Conservation (phyloP, 225 moss, liverwort and hornwort genomes). For the Sphagnum contortum region DNA sequence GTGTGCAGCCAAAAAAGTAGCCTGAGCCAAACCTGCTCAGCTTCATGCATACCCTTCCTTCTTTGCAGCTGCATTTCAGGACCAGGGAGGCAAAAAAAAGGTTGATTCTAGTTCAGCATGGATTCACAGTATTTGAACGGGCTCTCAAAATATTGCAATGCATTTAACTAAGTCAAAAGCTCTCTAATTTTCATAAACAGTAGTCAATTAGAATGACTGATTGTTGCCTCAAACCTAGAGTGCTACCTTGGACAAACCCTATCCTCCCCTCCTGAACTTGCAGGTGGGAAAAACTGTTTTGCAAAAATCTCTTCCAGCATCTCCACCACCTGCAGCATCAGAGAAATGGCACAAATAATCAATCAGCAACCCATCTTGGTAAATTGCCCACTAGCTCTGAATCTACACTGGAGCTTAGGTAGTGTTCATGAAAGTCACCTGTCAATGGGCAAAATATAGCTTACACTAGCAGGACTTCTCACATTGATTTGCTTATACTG, state of each 20-base stretch:
- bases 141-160: too few species aligned
- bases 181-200: too few species aligned
- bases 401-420: too few species aligned
- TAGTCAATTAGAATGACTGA: too few species aligned
- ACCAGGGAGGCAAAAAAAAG: constrained; percentile 5
- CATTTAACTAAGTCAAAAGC: too few species aligned
- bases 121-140: too few species aligned
- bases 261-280: constrained; percentile 21
- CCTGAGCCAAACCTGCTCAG: constrained; percentile 87
- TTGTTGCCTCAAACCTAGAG: too few species aligned
- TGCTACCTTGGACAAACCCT: constrained; percentile 68
- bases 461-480: too few species aligned
- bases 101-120: background rate
- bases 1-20: constrained; percentile 88
- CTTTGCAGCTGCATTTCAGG: constrained; percentile 55
- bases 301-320: constrained; percentile 71
- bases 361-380: background rate
- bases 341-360: background rate
- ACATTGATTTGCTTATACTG: too few species aligned
- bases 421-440: too few species aligned
- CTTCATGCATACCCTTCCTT: constrained; percentile 80
- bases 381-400: background rate
- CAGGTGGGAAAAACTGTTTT: constrained; percentile 56
- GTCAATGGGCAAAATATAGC: too few species aligned
- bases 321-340: constrained; percentile 56